Conservation (phyloP, 176 grass and related monocot genomes). For the Metroxylon sagu region DNA sequence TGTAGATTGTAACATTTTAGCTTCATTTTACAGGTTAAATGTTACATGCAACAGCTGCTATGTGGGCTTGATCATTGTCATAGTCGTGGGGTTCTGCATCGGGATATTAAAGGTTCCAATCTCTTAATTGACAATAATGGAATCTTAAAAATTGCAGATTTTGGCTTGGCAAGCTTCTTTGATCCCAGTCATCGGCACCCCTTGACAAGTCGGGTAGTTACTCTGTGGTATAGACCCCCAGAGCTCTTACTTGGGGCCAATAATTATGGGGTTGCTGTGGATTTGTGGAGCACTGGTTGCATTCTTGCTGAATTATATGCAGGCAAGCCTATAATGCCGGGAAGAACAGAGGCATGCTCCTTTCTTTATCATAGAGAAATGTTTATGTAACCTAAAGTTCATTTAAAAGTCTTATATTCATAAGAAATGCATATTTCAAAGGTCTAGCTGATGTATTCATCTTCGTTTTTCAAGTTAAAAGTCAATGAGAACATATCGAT, state of each 20-base stretch:
- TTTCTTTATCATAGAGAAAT: neutral
- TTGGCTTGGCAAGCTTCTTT: constrained; percentile 95
- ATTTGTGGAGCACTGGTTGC: constrained; percentile 97
- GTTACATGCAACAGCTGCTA: constrained; percentile 98
- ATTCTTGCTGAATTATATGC: constrained; percentile 97
- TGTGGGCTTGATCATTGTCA: constrained; percentile 95
- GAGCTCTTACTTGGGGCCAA: constrained; percentile 94
- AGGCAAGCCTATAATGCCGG: constrained; percentile 99
- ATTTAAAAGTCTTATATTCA: no score
- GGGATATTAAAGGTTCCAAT: constrained; percentile 99
- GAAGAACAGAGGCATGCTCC: constrained; percentile 79
- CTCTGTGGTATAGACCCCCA: constrained; percentile 94
- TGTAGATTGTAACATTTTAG: no score
- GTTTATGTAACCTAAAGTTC: no score
- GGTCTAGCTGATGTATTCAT: no score
- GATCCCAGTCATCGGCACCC: constrained; percentile 78
- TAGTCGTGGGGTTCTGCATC: constrained; percentile 76
- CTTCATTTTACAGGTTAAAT: constrained; percentile 67
- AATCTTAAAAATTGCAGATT: constrained; percentile 97
- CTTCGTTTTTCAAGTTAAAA: no score
- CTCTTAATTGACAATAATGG: constrained; percentile 91
- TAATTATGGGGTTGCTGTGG: constrained; percentile 88
- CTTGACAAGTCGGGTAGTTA: constrained; percentile 97
- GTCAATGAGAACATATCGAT: no score
- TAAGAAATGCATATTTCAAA: no score